These are phyloP conservation scores for Leccinum rimulosum DNA, from an alignment of 768 basidiomycete species.

Conservation along the genomic window DNA sequence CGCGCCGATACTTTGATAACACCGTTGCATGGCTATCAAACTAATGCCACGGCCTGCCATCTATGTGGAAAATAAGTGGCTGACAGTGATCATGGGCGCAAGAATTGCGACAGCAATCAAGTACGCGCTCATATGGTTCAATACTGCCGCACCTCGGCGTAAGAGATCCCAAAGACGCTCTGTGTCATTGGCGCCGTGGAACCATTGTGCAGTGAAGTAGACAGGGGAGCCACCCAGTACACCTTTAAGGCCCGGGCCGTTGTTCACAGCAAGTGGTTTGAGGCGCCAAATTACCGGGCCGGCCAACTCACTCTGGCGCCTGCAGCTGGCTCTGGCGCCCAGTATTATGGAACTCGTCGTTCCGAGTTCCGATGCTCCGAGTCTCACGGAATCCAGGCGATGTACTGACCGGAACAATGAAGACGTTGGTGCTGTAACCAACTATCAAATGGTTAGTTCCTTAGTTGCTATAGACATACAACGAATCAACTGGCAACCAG, in stretches of 20 bases:
- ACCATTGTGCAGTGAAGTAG: conserved; percentile 30
- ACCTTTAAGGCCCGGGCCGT: conserved; percentile 44
- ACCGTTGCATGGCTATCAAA: conserved; percentile 33
- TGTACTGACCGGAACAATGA: conserved; percentile 66
- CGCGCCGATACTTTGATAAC: conserved; percentile 50
- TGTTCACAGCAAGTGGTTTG: conserved; percentile 38
- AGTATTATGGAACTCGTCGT: conserved; percentile 48
- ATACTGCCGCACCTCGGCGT: conserved; percentile 52
- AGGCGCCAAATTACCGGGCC: conserved; percentile 33
- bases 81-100: conserved; percentile 17
- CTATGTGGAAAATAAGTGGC: conserved; percentile 42
- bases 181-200: conserved; percentile 57
- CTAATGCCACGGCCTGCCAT: conserved; percentile 48
- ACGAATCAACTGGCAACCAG: too few relatives aligned
- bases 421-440: conserved; percentile 65
- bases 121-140: conserved; percentile 7
- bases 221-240: conserved; percentile 49
- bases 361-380: conserved; percentile 41
- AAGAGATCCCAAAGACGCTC: conserved; percentile 53
- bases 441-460: conserved; percentile 57
- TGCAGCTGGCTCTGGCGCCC: conserved; percentile 51
- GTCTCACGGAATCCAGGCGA: conserved; percentile 50
- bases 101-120: background rate
- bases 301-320: conserved; percentile 37
- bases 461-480: conserved; percentile 55